Evolutionary conservation across 805 yeast species (phyloP).

Genomic region (Ogataea nonfermentans): DNA sequence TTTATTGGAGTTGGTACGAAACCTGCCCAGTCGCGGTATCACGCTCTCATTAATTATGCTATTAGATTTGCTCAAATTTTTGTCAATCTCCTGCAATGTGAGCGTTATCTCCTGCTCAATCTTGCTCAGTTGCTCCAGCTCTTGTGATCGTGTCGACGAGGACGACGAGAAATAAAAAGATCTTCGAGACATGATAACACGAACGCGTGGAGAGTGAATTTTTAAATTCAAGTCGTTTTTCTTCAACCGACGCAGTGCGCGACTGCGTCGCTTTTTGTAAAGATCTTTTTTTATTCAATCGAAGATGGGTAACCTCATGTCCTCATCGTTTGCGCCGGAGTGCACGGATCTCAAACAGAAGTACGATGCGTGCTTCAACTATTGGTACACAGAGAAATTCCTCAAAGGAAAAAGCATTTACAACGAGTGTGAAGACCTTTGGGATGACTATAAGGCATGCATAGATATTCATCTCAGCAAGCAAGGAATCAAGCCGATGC

Average conservation of each 20-base stretch:
- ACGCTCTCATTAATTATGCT: constrained; percentile 63
- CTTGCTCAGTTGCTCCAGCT: constrained; percentile 51
- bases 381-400: constrained; percentile 91
- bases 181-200: constrained; percentile 22
- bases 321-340: constrained; percentile 94
- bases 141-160: constrained; percentile 18
- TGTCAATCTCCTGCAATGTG: constrained; percentile 75
- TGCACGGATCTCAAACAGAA: constrained; percentile 82
- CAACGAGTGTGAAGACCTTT: constrained; percentile 88
- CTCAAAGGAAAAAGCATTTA: constrained; percentile 58
- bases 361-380: constrained; percentile 91
- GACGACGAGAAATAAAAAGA: constrained; percentile 34
- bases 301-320: constrained; percentile 68
- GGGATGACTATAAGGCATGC: constrained; percentile 89
- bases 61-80: constrained; percentile 66
- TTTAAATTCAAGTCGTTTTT: constrained; percentile 3
- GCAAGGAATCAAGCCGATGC: constrained; percentile 76
- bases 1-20: constrained; percentile 53
- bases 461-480: constrained; percentile 66
- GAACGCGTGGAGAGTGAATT: constrained; percentile 7
- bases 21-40: constrained; percentile 63
- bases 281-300: neutral
- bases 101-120: constrained; percentile 79
- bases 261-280: constrained; percentile 4
- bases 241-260: constrained; percentile 1